Evolutionary conservation across 805 yeast species (phyloP), one percentile per base, ranked within the genome.

Genomic region (Sungouiozyma ichnusensis): DNA sequence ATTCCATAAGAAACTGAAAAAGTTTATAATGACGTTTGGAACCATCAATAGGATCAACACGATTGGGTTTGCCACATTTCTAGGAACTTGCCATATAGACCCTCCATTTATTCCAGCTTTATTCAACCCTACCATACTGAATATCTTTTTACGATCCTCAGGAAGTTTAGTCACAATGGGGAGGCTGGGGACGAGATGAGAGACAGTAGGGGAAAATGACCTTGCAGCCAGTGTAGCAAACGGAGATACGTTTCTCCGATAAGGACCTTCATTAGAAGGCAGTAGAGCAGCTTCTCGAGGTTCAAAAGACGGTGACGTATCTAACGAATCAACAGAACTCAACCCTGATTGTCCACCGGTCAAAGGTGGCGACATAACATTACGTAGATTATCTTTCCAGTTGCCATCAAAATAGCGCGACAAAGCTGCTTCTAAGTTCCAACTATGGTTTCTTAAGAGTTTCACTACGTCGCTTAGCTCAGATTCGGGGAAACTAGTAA

Each of bases 351-450:
- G 44, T 37, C 40, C 35, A n/a, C n/a, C n/a, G 3, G 50, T 42
- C 20, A 44, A 34, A 5, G 39, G 44, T 8, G 50, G 45, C 15
- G 42, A 20, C 14, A 18, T 31, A 11, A 39, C 40, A 16, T 17
- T 41, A 24, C 16, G 20, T 17, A 43, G 41, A 20, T 35, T 45
- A 33, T 50, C 50, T 15, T 58, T 68, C 60, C 75, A 66, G 39
- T 69, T 66, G 16, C 71, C 73, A 50, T 81, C 88, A 53, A 79
- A 79, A 55, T 69, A 81, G 39, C 76, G 68, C 3, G 80, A 71
- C 27, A 79, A 59, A 1, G 86, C 76, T 35, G 71, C 65, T 50
- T 80, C 84, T 39, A 81, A 53, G 51, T 79, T 71, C 79, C 79
- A 78, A 38, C 76, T 71, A 49, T 76, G 71, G 37, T 72, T 68